Conservation (phyloP, 2,329 filamentous ascomycete genomes). For the Parasarocladium wereldwijsianum region DNA sequence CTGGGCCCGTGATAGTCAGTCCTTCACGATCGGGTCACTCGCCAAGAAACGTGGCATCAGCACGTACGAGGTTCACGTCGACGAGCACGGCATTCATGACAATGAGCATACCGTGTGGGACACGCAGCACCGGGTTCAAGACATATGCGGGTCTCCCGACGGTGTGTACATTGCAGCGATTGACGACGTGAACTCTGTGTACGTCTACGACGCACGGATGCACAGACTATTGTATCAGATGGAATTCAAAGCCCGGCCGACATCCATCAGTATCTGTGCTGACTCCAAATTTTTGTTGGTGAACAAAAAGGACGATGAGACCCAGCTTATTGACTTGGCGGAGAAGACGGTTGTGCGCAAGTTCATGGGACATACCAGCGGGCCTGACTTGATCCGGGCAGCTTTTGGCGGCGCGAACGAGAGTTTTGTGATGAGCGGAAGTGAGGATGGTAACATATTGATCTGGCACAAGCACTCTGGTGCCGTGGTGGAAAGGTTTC, state of each 20-base stretch:
- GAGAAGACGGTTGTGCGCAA: slow-evolving; percentile 56
- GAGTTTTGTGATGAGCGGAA: slow-evolving; percentile 82
- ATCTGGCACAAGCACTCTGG: slow-evolving; percentile 87
- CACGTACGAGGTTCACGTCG: no score
- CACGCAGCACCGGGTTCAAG: slow-evolving; percentile 62
- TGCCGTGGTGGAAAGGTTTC: slow-evolving; percentile 56
- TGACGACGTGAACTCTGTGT: slow-evolving; percentile 52
- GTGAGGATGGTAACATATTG: slow-evolving; percentile 64
- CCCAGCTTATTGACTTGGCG: slow-evolving; percentile 64
- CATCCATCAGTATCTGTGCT: slow-evolving; percentile 65
- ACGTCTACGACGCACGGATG: slow-evolving; percentile 67
- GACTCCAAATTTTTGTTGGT: slow-evolving; percentile 74
- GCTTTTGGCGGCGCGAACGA: slow-evolving; percentile 81
- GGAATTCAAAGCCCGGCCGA: slow-evolving; percentile 48
- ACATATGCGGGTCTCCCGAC: slow-evolving; percentile 66
- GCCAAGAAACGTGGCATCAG: slow-evolving; percentile 54
- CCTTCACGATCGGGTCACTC: slow-evolving; percentile 67
- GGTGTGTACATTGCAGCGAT: slow-evolving; percentile 69
- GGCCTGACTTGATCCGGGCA: slow-evolving; percentile 65
- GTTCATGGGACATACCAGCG: slow-evolving; percentile 63
- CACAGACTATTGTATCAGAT: slow-evolving; percentile 63
- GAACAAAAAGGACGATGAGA: slow-evolving; percentile 63
- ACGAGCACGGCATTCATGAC: slow-evolving; percentile 45
- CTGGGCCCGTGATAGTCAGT: slow-evolving; percentile 68
- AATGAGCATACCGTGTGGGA: slow-evolving; percentile 50